These are phyloP conservation scores for Yarrowia sp. DNA, from an alignment of 805 yeast species.

Conservation along the genomic window DNA sequence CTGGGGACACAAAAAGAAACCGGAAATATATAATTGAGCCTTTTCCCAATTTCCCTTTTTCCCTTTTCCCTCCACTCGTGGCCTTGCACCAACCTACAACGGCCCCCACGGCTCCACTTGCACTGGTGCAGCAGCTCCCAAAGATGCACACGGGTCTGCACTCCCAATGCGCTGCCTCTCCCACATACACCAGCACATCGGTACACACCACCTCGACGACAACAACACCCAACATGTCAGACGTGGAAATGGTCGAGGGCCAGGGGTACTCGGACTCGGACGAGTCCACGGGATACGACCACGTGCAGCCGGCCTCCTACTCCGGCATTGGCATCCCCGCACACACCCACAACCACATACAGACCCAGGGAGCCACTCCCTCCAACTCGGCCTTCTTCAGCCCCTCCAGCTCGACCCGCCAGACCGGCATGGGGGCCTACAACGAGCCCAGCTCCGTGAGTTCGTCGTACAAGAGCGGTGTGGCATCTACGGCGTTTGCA, in stretches of 20 bases:
- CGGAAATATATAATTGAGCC: neutral
- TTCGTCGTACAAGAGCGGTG: constrained; percentile 30
- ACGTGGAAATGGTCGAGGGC: constrained; percentile 26
- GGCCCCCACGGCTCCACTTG: neutral
- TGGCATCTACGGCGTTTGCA: neutral
- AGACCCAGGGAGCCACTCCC: neutral
- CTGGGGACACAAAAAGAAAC: neutral
- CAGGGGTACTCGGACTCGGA: constrained; percentile 25
- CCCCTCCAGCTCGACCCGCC: constrained; percentile 33
- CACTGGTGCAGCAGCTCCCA: neutral
- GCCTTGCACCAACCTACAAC: too few relatives aligned
- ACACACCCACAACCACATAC: neutral
- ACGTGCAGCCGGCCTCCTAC: constrained; percentile 4
- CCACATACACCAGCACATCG: neutral
- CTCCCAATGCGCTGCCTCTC: constrained; percentile 15
- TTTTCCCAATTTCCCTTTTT: neutral
- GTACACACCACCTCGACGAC: neutral
- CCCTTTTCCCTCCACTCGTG: too few relatives aligned
- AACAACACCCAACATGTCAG: constrained; percentile 14
- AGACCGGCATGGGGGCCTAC: constrained; percentile 28
- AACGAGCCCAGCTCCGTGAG: constrained; percentile 33
- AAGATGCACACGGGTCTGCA: neutral
- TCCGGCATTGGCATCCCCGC: constrained; percentile 11
- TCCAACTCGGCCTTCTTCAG: constrained; percentile 31
- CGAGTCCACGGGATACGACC: constrained; percentile 13